phyloP scores from a whole-genome alignment of 257 asterid species.

The Solanum peruvianum region DNA sequence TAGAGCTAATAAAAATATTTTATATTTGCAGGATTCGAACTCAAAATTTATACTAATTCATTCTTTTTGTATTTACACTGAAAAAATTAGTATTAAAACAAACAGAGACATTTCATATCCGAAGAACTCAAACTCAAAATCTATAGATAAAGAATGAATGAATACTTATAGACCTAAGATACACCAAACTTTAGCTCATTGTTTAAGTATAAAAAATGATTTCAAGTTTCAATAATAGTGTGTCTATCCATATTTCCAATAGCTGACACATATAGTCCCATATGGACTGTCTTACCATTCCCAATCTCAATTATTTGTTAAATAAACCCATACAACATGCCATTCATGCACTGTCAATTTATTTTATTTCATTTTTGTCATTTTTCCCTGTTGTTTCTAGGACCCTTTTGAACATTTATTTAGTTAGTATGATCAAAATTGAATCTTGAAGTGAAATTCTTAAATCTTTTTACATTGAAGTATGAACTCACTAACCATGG shows the following conservation, averaged over 20 bases:
- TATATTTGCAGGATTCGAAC: no score
- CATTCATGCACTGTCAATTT: neutral
- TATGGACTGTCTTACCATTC: neutral
- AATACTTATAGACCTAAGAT: neutral
- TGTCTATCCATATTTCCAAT: neutral
- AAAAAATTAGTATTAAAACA: no score
- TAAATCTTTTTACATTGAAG: neutral
- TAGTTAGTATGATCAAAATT: neutral
- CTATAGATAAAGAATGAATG: no score
- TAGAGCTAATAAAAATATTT: no score
- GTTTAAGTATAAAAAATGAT: neutral
- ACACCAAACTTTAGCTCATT: neutral
- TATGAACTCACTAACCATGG: neutral
- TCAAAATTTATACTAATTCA: no score
- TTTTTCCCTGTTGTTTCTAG: neutral
- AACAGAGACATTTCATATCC: no score
- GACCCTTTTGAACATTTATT: conserved; percentile 5
- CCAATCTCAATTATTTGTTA: neutral
- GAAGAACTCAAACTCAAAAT: no score
- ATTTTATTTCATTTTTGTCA: neutral
- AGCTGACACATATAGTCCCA: neutral
- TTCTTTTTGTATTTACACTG: fast-evolving
- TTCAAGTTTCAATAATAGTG: neutral
- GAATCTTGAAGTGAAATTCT: neutral
- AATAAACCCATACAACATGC: neutral